phyloP scores from a whole-genome alignment of 768 basidiomycete species.

The Fibroporia radiculosa region DNA sequence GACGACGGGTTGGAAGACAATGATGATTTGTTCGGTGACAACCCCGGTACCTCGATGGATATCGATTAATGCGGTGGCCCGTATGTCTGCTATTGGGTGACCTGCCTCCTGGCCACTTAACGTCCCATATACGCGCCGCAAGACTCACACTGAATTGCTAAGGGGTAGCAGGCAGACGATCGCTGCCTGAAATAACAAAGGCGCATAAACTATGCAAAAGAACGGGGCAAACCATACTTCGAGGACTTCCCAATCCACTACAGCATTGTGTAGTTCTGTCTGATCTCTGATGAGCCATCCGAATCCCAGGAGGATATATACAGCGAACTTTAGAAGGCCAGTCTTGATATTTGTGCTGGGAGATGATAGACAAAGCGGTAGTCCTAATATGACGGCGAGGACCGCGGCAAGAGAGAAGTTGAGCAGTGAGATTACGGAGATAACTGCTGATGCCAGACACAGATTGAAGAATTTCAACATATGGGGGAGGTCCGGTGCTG shows the following conservation, averaged over 20 bases:
- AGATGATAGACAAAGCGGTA: constrained; percentile 49
- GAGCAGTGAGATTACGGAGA: constrained; percentile 80
- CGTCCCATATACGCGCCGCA: background rate
- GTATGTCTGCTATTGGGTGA: too few species aligned
- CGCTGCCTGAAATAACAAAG: constrained; percentile 65
- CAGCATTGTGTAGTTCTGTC: constrained; percentile 38
- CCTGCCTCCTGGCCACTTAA: too few species aligned
- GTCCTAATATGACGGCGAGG: constrained; percentile 55
- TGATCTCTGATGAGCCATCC: constrained; percentile 49
- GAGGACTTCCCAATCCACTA: constrained; percentile 76
- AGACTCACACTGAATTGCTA: constrained; percentile 15
- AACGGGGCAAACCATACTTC: constrained; percentile 82
- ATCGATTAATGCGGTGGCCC: constrained; percentile 18
- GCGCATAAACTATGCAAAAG: constrained; percentile 70
- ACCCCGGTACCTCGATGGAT: constrained; percentile 19
- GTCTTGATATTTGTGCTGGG: constrained; percentile 20
- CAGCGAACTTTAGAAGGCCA: constrained; percentile 23
- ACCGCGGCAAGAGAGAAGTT: constrained; percentile 86
- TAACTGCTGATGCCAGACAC: constrained; percentile 77
- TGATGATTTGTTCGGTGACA: constrained; percentile 25
- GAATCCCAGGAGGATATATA: constrained; percentile 42
- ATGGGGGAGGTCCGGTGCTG: constrained; percentile 23
- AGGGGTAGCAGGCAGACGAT: constrained; percentile 44
- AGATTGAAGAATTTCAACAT: constrained; percentile 71
- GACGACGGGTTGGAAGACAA: constrained; percentile 24